Evolutionary conservation across 208 protist genomes (phyloP), one percentile per base, ranked within the genome.

Genomic region (Acanthamoeba sp.): DNA sequence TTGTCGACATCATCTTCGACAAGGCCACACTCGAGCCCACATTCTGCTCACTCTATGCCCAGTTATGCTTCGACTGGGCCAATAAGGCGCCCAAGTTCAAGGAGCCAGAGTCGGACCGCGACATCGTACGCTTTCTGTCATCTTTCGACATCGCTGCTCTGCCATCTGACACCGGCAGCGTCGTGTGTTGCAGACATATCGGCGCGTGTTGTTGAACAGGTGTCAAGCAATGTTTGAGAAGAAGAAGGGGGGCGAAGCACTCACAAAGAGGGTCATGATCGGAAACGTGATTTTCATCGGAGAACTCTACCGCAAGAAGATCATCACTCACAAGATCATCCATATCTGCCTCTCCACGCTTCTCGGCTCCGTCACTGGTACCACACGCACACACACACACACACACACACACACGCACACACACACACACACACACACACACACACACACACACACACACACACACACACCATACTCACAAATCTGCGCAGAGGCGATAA

Each of bases 241-340:
- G 45, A 62, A 62, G 38, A 45, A 38, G 69, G 36, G 29, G 34
- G 38, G 32, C 69, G 42, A 87, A 4, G n/a, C 14, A 24, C n/a
- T 22, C 5, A 29, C 42, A 3, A 91, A 91, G 85, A 5, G 48
- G 6, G 38, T 48, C 3, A 66, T 91, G 52, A 45, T 91, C 38
- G 85, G 85, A 52, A 91, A 91, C 85, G 38, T 91, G 29, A 91
- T 73, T 32, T 91, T 91, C 85, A 91, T 91, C 36, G 85, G 85
- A 1, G 85, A 91, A 34, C 85, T 91, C 34, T 91, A 76, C 85
- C 32, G 57, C 38, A 64, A 91, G 57, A 73, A 64, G 55, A 1
- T 91, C 14, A 64, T 91, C n/a, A 52, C 48, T 3, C 38, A 66
- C 57, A 64, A 71, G 38, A 91, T 91, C 32, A 73, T 73, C 9